These are phyloP conservation scores for Immersiella caudata DNA, from an alignment of 495 filamentous ascomycete genomes.

Conservation along the genomic window DNA sequence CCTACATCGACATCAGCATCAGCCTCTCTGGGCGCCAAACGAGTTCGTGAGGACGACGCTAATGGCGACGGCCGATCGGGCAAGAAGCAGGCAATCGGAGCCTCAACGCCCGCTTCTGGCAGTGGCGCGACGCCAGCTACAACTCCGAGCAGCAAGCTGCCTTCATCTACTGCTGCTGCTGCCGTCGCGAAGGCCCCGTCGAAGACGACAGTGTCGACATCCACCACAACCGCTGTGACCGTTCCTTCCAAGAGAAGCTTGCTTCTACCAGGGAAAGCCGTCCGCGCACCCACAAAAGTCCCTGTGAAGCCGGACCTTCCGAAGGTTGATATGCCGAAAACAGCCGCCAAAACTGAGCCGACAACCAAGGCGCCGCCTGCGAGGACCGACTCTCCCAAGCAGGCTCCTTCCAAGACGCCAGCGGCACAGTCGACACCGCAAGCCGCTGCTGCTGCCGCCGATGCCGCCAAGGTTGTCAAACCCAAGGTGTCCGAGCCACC, in stretches of 20 bases:
- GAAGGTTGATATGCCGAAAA: constrained; percentile 22
- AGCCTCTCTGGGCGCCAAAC: constrained; percentile 25
- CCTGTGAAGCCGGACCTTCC: constrained; percentile 32
- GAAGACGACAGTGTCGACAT: constrained; percentile 18
- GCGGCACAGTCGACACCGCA: constrained; percentile 8
- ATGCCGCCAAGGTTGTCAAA: constrained; percentile 24
- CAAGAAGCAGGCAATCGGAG: constrained; percentile 46
- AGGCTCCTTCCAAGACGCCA: background rate
- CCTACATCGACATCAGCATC: background rate
- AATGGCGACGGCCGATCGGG: constrained; percentile 37
- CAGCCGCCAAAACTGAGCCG: constrained; percentile 8
- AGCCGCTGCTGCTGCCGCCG: constrained; percentile 13
- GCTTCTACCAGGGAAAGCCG: constrained; percentile 41
- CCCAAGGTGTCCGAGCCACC: constrained; percentile 26
- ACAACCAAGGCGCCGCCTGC: constrained; percentile 9
- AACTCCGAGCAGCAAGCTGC: constrained; percentile 18
- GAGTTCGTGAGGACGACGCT: constrained; percentile 44
- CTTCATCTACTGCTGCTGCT: constrained; percentile 11
- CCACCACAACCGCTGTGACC: constrained; percentile 24
- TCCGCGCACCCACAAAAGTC: constrained; percentile 36
- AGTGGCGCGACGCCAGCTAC: constrained; percentile 20
- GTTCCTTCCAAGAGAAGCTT: constrained; percentile 28
- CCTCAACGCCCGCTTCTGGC: constrained; percentile 22
- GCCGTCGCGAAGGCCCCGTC: background rate
- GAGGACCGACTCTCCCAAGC: constrained; percentile 22